Evolutionary conservation across 768 basidiomycete species (phyloP).

Genomic region (Leccinum ochraceum): DNA sequence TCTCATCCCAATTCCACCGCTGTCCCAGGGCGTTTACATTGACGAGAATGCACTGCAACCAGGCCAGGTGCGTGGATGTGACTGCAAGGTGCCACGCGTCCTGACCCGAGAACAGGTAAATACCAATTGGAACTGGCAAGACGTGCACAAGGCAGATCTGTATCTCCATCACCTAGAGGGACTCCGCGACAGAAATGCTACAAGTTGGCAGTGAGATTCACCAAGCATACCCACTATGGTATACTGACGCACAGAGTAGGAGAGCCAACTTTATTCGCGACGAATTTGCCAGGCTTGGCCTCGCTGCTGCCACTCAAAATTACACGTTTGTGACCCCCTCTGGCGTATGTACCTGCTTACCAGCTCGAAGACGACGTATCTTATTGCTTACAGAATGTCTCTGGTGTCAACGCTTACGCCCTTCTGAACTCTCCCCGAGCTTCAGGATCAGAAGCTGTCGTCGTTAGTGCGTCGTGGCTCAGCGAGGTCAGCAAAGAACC

Average conservation of each 20-base stretch:
- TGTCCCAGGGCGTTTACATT: constrained; percentile 75
- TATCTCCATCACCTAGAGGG: constrained; percentile 71
- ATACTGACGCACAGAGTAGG: constrained; percentile 40
- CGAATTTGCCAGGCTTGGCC: constrained; percentile 75
- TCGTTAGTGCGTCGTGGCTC: constrained; percentile 89
- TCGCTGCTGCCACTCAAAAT: constrained; percentile 65
- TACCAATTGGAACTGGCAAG: constrained; percentile 89
- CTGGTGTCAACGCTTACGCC: constrained; percentile 83
- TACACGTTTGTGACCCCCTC: constrained; percentile 58
- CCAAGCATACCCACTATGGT: constrained; percentile 1
- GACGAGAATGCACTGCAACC: constrained; percentile 98
- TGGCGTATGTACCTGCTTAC: constrained; percentile 40
- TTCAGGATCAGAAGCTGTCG: constrained; percentile 92
- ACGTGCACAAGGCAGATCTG: constrained; percentile 85
- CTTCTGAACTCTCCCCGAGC: constrained; percentile 80
- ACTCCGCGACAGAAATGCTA: constrained; percentile 61
- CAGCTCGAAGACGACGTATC: background rate
- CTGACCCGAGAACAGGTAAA: constrained; percentile 62
- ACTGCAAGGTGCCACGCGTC: background rate
- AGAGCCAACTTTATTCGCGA: constrained; percentile 59
- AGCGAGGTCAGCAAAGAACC: constrained; percentile 59
- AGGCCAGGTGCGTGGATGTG: constrained; percentile 59
- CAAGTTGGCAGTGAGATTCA: constrained; percentile 68
- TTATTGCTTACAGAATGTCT: constrained; percentile 42
- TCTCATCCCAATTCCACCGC: constrained; percentile 63